These are phyloP conservation scores for Paracorniculantispora psalliotae DNA, from an alignment of 2,329 filamentous ascomycete genomes.

Conservation along the genomic window DNA sequence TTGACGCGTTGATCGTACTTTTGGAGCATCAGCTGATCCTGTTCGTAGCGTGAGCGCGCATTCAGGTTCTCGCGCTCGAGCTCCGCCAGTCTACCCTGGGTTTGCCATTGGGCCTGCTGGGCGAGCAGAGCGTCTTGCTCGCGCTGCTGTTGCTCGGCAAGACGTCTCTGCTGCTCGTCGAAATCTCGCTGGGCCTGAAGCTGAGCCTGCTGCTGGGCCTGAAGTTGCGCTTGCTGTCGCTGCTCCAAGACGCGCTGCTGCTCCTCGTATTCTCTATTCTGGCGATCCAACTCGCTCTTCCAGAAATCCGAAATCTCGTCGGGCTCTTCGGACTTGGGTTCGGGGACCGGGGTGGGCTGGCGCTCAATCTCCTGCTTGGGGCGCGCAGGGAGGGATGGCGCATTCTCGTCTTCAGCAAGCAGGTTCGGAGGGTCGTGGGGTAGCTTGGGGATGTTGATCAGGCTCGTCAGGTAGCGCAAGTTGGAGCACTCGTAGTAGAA, in stretches of 20 bases:
- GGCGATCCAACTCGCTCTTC: slow-evolving; percentile 85
- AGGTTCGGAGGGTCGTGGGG: slow-evolving; percentile 91
- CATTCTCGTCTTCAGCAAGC: slow-evolving; percentile 76
- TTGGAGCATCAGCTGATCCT: slow-evolving; percentile 94
- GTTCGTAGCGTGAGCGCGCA: slow-evolving; percentile 89
- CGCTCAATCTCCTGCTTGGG: slow-evolving; percentile 70
- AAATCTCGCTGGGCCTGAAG: slow-evolving; percentile 90
- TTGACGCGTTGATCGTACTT: slow-evolving; percentile 96
- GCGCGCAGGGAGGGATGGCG: slow-evolving; percentile 75
- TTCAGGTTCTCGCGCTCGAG: slow-evolving; percentile 93
- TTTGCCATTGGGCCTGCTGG: slow-evolving; percentile 89
- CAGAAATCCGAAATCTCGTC: slow-evolving; percentile 97
- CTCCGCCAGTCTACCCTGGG: slow-evolving; percentile 91
- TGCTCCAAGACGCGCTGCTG: slow-evolving; percentile 86
- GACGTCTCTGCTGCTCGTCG: slow-evolving; percentile 83
- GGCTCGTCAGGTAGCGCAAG: slow-evolving; percentile 87
- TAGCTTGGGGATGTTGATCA: slow-evolving; percentile 94
- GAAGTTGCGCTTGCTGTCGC: slow-evolving; percentile 75
- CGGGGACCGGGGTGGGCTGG: slow-evolving; percentile 63
- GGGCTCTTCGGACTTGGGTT: slow-evolving; percentile 70
- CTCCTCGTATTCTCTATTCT: slow-evolving; percentile 91
- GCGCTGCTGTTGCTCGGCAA: slow-evolving; percentile 83
- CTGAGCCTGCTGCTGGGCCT: slow-evolving; percentile 75
- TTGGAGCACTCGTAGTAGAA: slow-evolving; percentile 99
- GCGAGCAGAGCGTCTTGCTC: slow-evolving; percentile 86